phyloP scores from a whole-genome alignment of 169 alveolate genomes.

The Eimeria praecox region DNA sequence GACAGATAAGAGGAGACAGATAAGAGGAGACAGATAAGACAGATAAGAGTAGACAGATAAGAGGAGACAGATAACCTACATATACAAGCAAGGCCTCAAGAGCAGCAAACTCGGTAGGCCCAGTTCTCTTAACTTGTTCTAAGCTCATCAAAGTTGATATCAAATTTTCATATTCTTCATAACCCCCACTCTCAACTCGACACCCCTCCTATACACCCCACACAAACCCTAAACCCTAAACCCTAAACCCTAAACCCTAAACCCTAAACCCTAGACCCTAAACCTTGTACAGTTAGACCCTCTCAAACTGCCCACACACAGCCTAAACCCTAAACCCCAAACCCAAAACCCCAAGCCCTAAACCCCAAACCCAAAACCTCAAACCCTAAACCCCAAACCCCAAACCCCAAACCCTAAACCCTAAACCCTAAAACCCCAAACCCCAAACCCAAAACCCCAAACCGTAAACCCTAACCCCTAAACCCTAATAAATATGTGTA shows the following conservation, averaged over 20 bases:
- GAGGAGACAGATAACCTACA: background rate
- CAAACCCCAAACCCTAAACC: background rate
- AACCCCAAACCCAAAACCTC: background rate
- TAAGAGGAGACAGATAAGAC: too few species aligned
- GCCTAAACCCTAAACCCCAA: slow-evolving; percentile 9
- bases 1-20: too few species aligned
- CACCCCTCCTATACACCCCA: too few species aligned
- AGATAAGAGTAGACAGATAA: too few species aligned
- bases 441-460: background rate
- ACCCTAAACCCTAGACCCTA: slow-evolving; percentile 27
- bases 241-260: slow-evolving; percentile 9
- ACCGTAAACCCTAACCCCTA: background rate
- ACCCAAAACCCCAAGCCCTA: background rate
- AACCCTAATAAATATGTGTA: too few species aligned
- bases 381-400: background rate
- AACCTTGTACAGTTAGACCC: background rate
- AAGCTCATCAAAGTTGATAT: background rate
- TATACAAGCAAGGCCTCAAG: slow-evolving; percentile 59
- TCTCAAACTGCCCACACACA: too few species aligned
- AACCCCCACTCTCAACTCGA: too few species aligned
- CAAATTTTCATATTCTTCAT: background rate
- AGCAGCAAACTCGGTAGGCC: slow-evolving; percentile 45
- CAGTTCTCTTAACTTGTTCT: background rate
- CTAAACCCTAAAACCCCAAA: background rate
- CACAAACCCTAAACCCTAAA: slow-evolving; percentile 26